These are phyloP conservation scores for Phytopythium kandeliae DNA, from an alignment of 352 stramenopile species.

Conservation along the genomic window DNA sequence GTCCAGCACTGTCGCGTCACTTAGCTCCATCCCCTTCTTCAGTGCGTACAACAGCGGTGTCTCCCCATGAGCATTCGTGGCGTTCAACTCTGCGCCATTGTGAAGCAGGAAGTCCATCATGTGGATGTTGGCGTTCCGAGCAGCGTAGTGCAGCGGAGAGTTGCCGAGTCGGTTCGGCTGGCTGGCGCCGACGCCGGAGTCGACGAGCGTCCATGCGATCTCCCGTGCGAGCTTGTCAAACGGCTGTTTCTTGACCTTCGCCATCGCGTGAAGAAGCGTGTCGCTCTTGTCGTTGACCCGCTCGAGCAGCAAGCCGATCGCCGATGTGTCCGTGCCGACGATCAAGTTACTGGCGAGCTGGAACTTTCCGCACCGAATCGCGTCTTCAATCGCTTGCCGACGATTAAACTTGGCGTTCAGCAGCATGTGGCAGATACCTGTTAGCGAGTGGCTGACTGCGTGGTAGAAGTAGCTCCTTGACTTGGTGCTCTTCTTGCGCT, in stretches of 20 bases:
- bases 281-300: slow-evolving; percentile 39
- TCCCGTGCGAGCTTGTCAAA: slow-evolving; percentile 50
- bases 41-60: slow-evolving; percentile 48
- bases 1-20: slow-evolving; percentile 18
- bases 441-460: slow-evolving; percentile 59
- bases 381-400: slow-evolving; percentile 71
- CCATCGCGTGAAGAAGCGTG: slow-evolving; percentile 57
- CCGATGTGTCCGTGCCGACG: slow-evolving; percentile 36
- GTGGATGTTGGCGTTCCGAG: slow-evolving; percentile 40
- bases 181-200: slow-evolving; percentile 31
- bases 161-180: slow-evolving; percentile 30
- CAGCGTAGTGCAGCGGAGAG: slow-evolving; percentile 55
- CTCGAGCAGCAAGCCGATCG: slow-evolving; percentile 27
- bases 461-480: slow-evolving; percentile 70
- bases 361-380: slow-evolving; percentile 60
- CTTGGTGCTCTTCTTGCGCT: slow-evolving; percentile 17
- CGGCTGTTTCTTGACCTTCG: slow-evolving; percentile 33
- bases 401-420: slow-evolving; percentile 66
- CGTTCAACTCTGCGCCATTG: slow-evolving; percentile 42
- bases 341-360: slow-evolving; percentile 69
- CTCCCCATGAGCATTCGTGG: slow-evolving; percentile 34
- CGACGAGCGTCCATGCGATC: slow-evolving; percentile 66
- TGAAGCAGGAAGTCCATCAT: slow-evolving; percentile 74
- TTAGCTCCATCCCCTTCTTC: slow-evolving; percentile 31
- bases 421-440: slow-evolving; percentile 75